phyloP scores from a whole-genome alignment of 352 stramenopile genomes.

The Phytophthora multivora region DNA sequence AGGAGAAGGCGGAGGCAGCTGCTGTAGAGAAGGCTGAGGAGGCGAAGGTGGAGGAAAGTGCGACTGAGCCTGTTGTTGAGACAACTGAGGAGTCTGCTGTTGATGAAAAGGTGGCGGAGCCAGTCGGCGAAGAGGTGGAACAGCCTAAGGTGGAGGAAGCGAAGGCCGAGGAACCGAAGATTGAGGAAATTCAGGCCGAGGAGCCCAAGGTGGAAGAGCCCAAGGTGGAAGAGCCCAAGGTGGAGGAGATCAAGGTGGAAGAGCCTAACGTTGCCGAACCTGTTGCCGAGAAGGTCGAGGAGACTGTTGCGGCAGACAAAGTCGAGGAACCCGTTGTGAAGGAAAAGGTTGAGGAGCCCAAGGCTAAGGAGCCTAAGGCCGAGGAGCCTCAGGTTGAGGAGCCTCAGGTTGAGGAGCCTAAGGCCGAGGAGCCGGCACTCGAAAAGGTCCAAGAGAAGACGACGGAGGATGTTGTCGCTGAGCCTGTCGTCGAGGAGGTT shows the following conservation, averaged over 20 bases:
- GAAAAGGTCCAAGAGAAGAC: not conserved
- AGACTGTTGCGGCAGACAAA: not conserved
- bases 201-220: not conserved
- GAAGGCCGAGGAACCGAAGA: not conserved
- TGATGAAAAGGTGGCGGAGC: not conserved
- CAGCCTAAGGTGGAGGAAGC: not conserved
- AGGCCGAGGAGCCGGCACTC: not conserved
- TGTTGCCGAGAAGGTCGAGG: not conserved
- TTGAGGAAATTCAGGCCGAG: not conserved
- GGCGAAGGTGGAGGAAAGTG: not conserved
- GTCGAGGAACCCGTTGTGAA: not conserved
- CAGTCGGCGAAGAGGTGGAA: not conserved
- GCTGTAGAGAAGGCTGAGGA: conserved; percentile 1
- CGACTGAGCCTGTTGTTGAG: not conserved
- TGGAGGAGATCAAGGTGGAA: not conserved
- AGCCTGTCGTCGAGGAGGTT: not conserved
- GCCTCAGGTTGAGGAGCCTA: not conserved
- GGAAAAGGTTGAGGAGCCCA: not conserved
- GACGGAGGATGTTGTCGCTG: not conserved
- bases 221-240: not conserved
- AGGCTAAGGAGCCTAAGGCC: not conserved
- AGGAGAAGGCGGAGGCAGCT: not conserved
- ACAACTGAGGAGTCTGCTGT: not conserved
- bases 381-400: not conserved
- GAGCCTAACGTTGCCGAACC: conserved; percentile 1